Evolutionary conservation across 1,139 yeast genomes (phyloP).

Genomic region (Schwanniomyces etchellsii): DNA sequence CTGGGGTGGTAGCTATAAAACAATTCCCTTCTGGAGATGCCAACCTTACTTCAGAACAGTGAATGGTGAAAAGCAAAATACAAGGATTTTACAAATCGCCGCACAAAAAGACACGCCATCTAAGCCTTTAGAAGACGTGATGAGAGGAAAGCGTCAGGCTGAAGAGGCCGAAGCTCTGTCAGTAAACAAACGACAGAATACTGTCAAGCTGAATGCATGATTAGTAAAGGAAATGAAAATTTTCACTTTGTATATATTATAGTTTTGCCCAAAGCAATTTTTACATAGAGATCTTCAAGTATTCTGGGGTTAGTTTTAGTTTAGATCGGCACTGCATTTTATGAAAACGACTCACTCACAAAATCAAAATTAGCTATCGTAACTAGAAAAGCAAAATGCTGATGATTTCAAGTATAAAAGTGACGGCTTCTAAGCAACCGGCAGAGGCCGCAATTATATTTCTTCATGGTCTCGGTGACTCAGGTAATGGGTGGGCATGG

Average conservation of each 20-base stretch:
- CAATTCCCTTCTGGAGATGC: conserved; percentile 94
- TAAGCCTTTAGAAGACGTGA: not conserved
- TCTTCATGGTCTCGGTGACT: conserved; percentile 88
- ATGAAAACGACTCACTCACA: too few species aligned
- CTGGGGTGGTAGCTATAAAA: conserved; percentile 81
- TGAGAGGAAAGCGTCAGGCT: conserved; percentile 1
- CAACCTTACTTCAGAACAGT: conserved; percentile 93
- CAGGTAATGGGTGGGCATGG: conserved; percentile 87
- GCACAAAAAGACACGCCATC: conserved; percentile 13
- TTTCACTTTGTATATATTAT: too few species aligned
- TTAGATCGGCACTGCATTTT: too few species aligned
- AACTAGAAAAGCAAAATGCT: too few species aligned
- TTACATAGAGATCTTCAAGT: too few species aligned
- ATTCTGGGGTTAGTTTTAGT: too few species aligned
- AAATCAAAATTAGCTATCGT: too few species aligned
- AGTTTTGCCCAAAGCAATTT: too few species aligned
- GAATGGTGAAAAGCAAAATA: conserved; percentile 54
- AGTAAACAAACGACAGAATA: too few species aligned
- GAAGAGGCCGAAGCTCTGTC: conserved; percentile 2
- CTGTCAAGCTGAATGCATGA: too few species aligned
- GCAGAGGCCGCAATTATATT: conserved; percentile 63
- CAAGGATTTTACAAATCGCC: conserved; percentile 36
- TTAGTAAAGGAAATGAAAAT: too few species aligned
- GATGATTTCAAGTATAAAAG: conserved; percentile 15
- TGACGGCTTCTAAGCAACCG: conserved; percentile 16